Percentiles rank a stretch among this genome's conserved stretches.
Evolutionary conservation across 2,329 filamentous ascomycete species (phyloP).

Genomic region (Graphilbum ipis-grandicollis): DNA sequence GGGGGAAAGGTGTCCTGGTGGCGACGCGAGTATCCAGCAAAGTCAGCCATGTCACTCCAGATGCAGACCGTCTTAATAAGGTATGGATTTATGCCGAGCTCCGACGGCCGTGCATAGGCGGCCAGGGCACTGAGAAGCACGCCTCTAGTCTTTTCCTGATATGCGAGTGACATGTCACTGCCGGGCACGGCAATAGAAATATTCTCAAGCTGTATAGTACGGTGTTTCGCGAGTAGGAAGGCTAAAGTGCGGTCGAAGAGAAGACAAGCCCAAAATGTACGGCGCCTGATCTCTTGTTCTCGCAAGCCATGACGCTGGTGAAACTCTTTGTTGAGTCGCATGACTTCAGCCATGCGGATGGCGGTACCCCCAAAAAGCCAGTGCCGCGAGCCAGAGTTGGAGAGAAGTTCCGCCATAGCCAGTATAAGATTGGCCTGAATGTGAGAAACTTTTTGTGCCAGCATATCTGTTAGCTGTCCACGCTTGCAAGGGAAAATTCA

Average conservation of each 20-base stretch:
- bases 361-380: slow-evolving; percentile 11
- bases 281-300: slow-evolving; percentile 7
- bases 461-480: no score
- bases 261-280: slow-evolving; percentile 7
- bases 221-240: slow-evolving; percentile 7
- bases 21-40: slow-evolving; percentile 4
- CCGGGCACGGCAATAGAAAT: slow-evolving; percentile 7
- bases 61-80: slow-evolving; percentile 8
- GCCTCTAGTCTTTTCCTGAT: slow-evolving; percentile 7
- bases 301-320: slow-evolving; percentile 10
- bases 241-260: slow-evolving; percentile 3
- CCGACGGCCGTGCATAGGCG: slow-evolving; percentile 5
- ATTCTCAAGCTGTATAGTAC: slow-evolving; percentile 1
- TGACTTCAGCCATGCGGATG: slow-evolving; percentile 12
- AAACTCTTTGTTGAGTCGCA: slow-evolving; percentile 12
- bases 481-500: no score
- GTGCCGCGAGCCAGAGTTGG: slow-evolving; percentile 10
- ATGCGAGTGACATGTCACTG: slow-evolving; percentile 7
- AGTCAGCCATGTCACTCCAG: slow-evolving; percentile 8
- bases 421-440: slow-evolving; percentile 10
- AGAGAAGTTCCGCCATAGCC: slow-evolving; percentile 10
- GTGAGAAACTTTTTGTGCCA: slow-evolving; percentile 8
- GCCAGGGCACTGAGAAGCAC: slow-evolving; percentile 5
- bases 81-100: slow-evolving; percentile 8
- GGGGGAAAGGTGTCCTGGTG: slow-evolving; percentile 6